Evolutionary conservation across 2,329 filamentous ascomycete genomes (phyloP).

Genomic region (Apiospora phragmitis): DNA sequence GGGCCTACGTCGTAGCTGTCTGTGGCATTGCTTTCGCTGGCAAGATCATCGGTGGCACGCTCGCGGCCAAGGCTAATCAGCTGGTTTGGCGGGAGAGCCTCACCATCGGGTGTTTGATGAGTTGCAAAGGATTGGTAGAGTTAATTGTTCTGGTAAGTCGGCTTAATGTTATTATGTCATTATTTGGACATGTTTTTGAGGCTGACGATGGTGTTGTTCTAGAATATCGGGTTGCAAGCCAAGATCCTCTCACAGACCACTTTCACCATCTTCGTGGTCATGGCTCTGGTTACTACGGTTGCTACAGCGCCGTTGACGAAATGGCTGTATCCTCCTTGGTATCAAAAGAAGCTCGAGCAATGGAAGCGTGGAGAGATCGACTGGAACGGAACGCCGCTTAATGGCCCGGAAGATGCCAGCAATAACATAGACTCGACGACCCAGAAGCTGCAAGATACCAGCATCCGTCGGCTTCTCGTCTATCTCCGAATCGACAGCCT

Average conservation of each 20-base stretch:
- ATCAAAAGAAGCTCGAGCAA: slow-evolving; percentile 70
- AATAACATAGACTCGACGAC: slow-evolving; percentile 27
- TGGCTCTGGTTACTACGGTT: slow-evolving; percentile 79
- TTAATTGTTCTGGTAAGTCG: slow-evolving; percentile 81
- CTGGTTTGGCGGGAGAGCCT: slow-evolving; percentile 89
- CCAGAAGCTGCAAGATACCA: slow-evolving; percentile 35
- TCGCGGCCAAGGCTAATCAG: slow-evolving; percentile 74
- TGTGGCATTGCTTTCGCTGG: slow-evolving; percentile 79
- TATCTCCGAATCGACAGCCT: slow-evolving; percentile 85
- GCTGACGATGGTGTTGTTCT: slow-evolving; percentile 15
- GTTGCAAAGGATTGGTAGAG: slow-evolving; percentile 93
- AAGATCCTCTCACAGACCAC: slow-evolving; percentile 69
- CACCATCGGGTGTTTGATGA: slow-evolving; percentile 85
- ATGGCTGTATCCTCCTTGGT: slow-evolving; percentile 71
- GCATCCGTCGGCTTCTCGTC: slow-evolving; percentile 68
- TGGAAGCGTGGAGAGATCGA: slow-evolving; percentile 69
- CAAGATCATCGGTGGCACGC: slow-evolving; percentile 80
- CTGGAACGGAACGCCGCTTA: slow-evolving; percentile 68
- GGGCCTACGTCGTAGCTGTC: slow-evolving; percentile 87
- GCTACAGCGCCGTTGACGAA: slow-evolving; percentile 68
- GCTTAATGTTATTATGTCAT: neutral
- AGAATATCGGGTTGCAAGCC: slow-evolving; percentile 73
- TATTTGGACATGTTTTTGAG: neutral
- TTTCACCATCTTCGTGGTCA: slow-evolving; percentile 80
- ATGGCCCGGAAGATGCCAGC: slow-evolving; percentile 36